Evolutionary conservation across 805 yeast species (phyloP).

Genomic region (Lipomyces sp.): DNA sequence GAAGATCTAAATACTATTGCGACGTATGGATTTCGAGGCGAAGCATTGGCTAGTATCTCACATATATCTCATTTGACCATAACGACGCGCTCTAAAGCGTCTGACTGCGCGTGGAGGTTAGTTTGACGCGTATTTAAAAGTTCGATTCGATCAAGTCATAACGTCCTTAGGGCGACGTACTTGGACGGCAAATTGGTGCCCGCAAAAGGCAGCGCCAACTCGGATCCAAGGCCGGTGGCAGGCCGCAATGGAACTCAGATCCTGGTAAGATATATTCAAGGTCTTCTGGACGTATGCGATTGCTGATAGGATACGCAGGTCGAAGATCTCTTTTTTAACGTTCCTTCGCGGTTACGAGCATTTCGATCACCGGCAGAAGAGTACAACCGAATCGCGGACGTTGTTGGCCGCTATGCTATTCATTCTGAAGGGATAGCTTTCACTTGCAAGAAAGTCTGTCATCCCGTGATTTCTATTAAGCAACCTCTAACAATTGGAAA

Average conservation of each 20-base stretch:
- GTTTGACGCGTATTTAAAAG: neutral
- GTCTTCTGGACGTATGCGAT: neutral
- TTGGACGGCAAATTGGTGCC: conserved; percentile 65
- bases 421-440: conserved; percentile 74
- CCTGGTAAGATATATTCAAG: conserved; percentile 37
- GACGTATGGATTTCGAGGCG: conserved; percentile 96
- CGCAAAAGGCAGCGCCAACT: conserved; percentile 47
- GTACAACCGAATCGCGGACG: conserved; percentile 74
- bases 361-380: conserved; percentile 73
- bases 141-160: neutral
- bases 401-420: conserved; percentile 80
- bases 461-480: neutral
- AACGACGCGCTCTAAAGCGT: conserved; percentile 66
- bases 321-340: conserved; percentile 88
- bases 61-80: conserved; percentile 85
- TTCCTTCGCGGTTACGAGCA: conserved; percentile 75
- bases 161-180: conserved; percentile 54
- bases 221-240: conserved; percentile 74
- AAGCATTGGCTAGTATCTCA: conserved; percentile 92
- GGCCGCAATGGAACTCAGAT: conserved; percentile 88
- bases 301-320: conserved; percentile 48
- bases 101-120: conserved; percentile 71
- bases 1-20: conserved; percentile 73
- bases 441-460: conserved; percentile 63
- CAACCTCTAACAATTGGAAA: neutral